These are phyloP conservation scores for Botrytis deweyae DNA, from an alignment of 2,329 filamentous ascomycete species.

Conservation along the genomic window DNA sequence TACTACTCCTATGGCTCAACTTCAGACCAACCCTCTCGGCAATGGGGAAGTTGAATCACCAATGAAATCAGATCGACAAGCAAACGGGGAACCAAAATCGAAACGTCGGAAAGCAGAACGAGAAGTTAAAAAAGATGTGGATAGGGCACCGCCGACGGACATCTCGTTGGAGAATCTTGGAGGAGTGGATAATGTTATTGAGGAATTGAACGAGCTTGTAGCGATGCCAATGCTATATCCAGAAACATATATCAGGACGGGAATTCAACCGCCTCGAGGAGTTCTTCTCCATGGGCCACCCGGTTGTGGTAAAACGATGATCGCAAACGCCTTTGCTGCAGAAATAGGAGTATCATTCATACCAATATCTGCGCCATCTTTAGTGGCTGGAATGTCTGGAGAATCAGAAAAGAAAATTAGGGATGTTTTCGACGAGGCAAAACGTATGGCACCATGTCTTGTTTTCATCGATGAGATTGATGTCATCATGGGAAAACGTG, in stretches of 20 bases:
- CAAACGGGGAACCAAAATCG: slow-evolving; percentile 63
- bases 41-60: slow-evolving; percentile 31
- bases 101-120: slow-evolving; percentile 62
- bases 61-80: slow-evolving; percentile 50
- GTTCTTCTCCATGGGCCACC: slow-evolving; percentile 80
- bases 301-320: slow-evolving; percentile 83
- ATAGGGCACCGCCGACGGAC: slow-evolving; percentile 64
- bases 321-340: slow-evolving; percentile 76
- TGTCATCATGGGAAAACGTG: slow-evolving; percentile 81
- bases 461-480: slow-evolving; percentile 94
- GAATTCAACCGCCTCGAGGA: slow-evolving; percentile 69
- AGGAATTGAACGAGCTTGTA: slow-evolving; percentile 67
- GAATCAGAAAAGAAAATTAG: slow-evolving; percentile 85
- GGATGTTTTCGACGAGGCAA: slow-evolving; percentile 85
- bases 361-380: slow-evolving; percentile 75
- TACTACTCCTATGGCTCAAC: slow-evolving; percentile 30
- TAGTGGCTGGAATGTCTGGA: slow-evolving; percentile 84
- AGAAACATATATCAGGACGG: slow-evolving; percentile 62
- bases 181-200: slow-evolving; percentile 70
- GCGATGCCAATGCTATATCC: slow-evolving; percentile 71
- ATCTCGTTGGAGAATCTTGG: slow-evolving; percentile 71
- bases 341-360: slow-evolving; percentile 76
- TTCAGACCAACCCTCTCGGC: slow-evolving; percentile 30
- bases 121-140: slow-evolving; percentile 50
- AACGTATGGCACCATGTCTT: slow-evolving; percentile 79